Evolutionary conservation across 768 basidiomycete species (phyloP), one percentile per base, ranked within the genome.

Genomic region (Boletus reticulatus): DNA sequence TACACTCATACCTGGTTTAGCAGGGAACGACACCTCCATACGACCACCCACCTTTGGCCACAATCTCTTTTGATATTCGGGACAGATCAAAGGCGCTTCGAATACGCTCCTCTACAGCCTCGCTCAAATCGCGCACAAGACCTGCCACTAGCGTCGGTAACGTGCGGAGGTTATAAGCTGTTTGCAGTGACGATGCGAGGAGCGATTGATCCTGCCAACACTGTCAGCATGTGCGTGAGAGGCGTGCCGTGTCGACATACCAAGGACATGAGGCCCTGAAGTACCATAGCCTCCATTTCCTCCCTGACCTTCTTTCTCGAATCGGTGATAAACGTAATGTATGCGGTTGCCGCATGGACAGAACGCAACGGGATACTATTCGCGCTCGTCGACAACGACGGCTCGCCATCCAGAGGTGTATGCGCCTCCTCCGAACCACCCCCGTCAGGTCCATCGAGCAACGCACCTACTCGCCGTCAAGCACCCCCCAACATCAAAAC

Each of bases 131-230:
- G 6, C 74, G 72, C 17, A 97, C 75, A 3, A 98, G 81, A 49
- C 83, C 82, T 54, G 88, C 84, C 5, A 98, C 90, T 7, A 98
- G 81, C 24, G 84, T 80, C 0, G 96, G 91, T 12, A 99, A 78
- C 16, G 91, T 82, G 29, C 88, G 81, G 13, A 99, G 82, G 68
- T 98, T 99, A 72, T 93, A 90, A 5, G 96, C 95, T 2, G 94
- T 97, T 76, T 98, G 97, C 13, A 99, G 79, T 0, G 96, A 93
- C 1, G 94, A 94, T 0, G 95, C 93, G 1, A 99, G 80, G 17
- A 96, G 73, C 2, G 93, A 84, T 73, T 92, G 94, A 65, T 98
- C 90, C 94, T 97, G 22, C 43, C 59, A 38, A 52, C 17, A 27
- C 22, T 11, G 14, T 22, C 22, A 22, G 22, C 22, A 3, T 22